Evolutionary conservation across 2,329 filamentous ascomycete species (phyloP), one percentile per base, ranked within the genome.

Genomic region (Penicillium nordicum): DNA sequence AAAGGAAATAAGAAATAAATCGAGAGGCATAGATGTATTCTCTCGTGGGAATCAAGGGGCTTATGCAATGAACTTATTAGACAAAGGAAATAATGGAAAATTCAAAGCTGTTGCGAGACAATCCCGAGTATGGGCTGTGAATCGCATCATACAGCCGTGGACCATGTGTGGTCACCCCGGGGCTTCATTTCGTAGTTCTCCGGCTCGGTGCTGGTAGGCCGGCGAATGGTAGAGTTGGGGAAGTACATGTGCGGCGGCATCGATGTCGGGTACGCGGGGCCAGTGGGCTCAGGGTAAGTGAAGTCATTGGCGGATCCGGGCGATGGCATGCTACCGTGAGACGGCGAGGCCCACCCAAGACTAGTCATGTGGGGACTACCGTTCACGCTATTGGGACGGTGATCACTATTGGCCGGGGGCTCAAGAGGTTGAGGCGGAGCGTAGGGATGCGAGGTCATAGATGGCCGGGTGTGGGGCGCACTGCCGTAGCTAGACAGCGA

Each of bases 391-490:
- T 83, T 85, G 3, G 84, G 80, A 65, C 88, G 86, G 57, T 89
- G 87, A 71, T 93, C 90, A 59, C 90, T 83, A 72, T 85, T 92
- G 27, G 86, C 79, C 14, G 92, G 91, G 23, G 87, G 86, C 77
- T 97, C 93, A 50, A 97, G 80, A 16, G 89, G 92, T 47, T 89
- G 86, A 1, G 90, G 90, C 25, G 90, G 90, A n/a, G 88, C 89
- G 73, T 93, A 96, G 0, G 93, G 92, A 73, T 97, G 92, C 38
- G 92, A 97, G 0, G 93, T 97, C 64, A 93, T 79, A 10, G 82
- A 78, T 9, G 83, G 81, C 50, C 83, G 81, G 57, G 70, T 66
- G 57, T 76, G 76, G 52, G 78, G 77, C 51, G 77, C 73, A 58
- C 72, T 71, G 63, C 79, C 81, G 76, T 85, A 84, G 62, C 82